Base-by-base conservation (phyloP, 148 eudicot species). In the Chenopodium quinoa region DNA sequence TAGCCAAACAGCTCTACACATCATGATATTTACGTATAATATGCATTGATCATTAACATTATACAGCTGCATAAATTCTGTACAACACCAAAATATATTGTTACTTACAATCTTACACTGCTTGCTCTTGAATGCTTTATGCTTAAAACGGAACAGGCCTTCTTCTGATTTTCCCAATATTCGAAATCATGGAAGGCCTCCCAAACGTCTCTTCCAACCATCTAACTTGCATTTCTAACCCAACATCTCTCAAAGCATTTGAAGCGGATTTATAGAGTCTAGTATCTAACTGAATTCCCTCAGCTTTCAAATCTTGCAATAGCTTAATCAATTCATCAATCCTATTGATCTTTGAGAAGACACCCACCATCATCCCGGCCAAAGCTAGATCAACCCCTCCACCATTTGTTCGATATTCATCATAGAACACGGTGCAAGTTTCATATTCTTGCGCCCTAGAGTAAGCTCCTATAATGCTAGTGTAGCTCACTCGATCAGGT, bases 311-410 rank as follows among this genome's bases (percentile, higher is more conserved):
- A 84, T 91, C 90, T 76, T 87, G 92, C 90, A 96, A 75, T 25
- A 96, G 90, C 83, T 87, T 89, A 47, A 96, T 91, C 83, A 94
- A 78, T 78, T 94, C 93, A 74, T 96, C 95, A 0, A 91, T 79
- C 56, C 90, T 75, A 63, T 85, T 94, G 48, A 76, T 85, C 88
- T 93, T 96, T 1, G 99, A 96, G 85, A 88, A 89, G 0, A 96
- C 90, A 8, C 93, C 85, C 17, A 96, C 99, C 99, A 96, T 96
- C 4, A 92, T 88, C 48, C 97, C 99, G 0, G 91, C 99, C 98
- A 96, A 82, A 9, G 92, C 98, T 82, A 87, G 80, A 75, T 96
- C 99, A 10, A 90, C 79, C 77, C 20, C 75, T 31, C 97, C 98
- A 23, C 92, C 93, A 46, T 89, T 92, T n/a, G 82, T 37, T 86